These are phyloP conservation scores for Erodium maritimum DNA, from an alignment of 345 rosid species.

Conservation along the genomic window DNA sequence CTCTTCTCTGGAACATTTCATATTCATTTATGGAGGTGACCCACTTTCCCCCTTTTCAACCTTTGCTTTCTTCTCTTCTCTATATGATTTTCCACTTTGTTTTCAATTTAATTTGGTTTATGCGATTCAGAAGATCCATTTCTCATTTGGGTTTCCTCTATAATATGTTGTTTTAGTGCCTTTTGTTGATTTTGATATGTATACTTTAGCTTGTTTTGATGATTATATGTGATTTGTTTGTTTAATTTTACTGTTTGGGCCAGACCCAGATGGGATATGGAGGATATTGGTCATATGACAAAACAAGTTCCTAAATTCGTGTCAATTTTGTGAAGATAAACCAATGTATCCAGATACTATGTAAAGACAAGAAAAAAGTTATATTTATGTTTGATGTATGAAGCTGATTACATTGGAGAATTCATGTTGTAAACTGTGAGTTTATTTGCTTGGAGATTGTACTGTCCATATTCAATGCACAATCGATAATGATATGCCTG, in stretches of 20 bases:
- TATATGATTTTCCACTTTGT: too few species aligned
- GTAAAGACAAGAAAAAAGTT: not conserved
- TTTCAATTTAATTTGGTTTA: not conserved
- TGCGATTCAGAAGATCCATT: not conserved
- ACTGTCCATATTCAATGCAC: not conserved
- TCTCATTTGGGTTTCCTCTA: not conserved
- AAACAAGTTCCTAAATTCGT: not conserved
- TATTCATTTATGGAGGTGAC: not conserved
- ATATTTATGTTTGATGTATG: too few species aligned
- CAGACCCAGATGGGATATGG: not conserved
- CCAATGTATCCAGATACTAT: not conserved
- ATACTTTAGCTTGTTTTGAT: not conserved
- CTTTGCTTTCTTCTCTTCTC: too few species aligned
- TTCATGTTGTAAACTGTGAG: not conserved
- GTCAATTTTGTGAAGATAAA: not conserved
- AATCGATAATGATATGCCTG: too few species aligned
- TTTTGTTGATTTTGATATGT: not conserved
- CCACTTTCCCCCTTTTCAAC: not conserved
- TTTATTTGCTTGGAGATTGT: not conserved
- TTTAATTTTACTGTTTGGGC: not conserved
- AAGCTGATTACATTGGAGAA: not conserved
- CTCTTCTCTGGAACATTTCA: not conserved
- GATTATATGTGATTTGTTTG: not conserved
- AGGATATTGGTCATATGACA: not conserved
- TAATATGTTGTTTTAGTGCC: not conserved